A percentile compares a stretch with the other conserved stretches of the same genome.
Evolutionary conservation across 108 stramenopile genomes (phyloP).

Genomic region (Fragilaria crotonensis): DNA sequence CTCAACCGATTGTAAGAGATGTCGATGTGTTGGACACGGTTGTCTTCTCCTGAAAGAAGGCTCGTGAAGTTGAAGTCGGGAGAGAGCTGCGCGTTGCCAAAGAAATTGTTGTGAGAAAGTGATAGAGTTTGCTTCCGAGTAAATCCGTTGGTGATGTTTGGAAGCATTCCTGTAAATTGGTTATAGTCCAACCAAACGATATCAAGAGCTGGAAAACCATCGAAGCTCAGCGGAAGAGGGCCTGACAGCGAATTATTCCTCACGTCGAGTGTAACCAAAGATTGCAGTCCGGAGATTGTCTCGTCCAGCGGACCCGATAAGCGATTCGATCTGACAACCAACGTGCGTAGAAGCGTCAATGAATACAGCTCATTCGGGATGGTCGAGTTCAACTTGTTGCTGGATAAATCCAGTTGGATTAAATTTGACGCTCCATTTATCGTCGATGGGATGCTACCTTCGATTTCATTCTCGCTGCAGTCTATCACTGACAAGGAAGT

Average conservation of each 20-base stretch:
- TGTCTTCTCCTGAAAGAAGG: too few species aligned
- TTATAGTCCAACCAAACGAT: slow-evolving; percentile 25
- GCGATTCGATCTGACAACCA: slow-evolving; percentile 5
- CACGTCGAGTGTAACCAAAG: slow-evolving; percentile 13
- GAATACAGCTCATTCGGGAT: slow-evolving; percentile 28
- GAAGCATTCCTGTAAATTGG: slow-evolving; percentile 26
- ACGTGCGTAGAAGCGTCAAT: slow-evolving; percentile 3
- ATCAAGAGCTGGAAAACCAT: not conserved
- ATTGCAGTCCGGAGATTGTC: not conserved
- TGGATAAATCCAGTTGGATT: slow-evolving; percentile 1
- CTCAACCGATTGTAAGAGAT: too few species aligned
- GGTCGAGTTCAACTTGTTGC: slow-evolving; percentile 15
- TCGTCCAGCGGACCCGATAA: slow-evolving; percentile 7
- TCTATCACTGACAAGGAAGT: slow-evolving; percentile 24
- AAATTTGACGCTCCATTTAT: slow-evolving; percentile 24
- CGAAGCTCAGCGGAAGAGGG: slow-evolving; percentile 5
- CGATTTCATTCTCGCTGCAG: slow-evolving; percentile 20
- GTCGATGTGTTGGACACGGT: too few species aligned
- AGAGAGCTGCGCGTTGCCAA: too few species aligned
- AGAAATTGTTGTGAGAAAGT: not conserved
- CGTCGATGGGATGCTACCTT: slow-evolving; percentile 28
- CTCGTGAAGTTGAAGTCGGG: too few species aligned
- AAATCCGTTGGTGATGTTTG: not conserved
- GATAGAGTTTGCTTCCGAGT: not conserved
- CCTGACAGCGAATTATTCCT: slow-evolving; percentile 35